Percentiles rank a stretch among this genome's conserved stretches.
Evolutionary conservation across 495 filamentous ascomycete species (phyloP).

Genomic region (Aspergillus nanangensis): DNA sequence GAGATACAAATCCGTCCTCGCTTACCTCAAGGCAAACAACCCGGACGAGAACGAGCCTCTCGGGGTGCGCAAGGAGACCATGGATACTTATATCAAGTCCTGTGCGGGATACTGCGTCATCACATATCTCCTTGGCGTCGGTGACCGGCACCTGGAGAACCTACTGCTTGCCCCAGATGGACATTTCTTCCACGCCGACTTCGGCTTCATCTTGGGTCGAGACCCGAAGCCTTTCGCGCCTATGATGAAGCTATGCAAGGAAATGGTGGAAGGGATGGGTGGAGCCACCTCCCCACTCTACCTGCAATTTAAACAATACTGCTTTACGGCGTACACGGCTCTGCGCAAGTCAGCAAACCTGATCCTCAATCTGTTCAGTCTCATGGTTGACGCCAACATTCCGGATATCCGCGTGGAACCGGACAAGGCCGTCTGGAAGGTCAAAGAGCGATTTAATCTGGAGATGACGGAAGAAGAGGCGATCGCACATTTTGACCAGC

Average conservation of each 20-base stretch:
- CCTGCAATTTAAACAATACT: slow-evolving; percentile 85
- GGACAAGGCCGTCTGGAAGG: slow-evolving; percentile 88
- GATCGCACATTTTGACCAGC: slow-evolving; percentile 74
- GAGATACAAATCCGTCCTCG: slow-evolving; percentile 79
- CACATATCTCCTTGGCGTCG: slow-evolving; percentile 97
- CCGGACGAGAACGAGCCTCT: slow-evolving; percentile 78
- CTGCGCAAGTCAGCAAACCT: slow-evolving; percentile 83
- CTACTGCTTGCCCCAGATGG: slow-evolving; percentile 83
- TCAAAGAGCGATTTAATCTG: slow-evolving; percentile 88
- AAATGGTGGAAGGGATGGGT: slow-evolving; percentile 99
- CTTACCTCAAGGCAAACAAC: slow-evolving; percentile 86
- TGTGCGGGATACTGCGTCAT: slow-evolving; percentile 99
- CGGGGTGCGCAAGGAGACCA: slow-evolving; percentile 84
- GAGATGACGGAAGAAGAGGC: slow-evolving; percentile 94
- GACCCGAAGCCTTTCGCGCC: slow-evolving; percentile 98
- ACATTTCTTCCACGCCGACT: slow-evolving; percentile 97
- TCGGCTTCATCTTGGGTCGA: slow-evolving; percentile 95
- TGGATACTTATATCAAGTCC: slow-evolving; percentile 94
- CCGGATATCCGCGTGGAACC: slow-evolving; percentile 90
- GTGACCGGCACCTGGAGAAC: slow-evolving; percentile 95
- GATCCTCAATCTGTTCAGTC: slow-evolving; percentile 91
- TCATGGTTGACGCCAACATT: slow-evolving; percentile 97
- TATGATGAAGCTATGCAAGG: slow-evolving; percentile 91
- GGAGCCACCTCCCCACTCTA: slow-evolving; percentile 75
- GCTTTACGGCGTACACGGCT: slow-evolving; percentile 90